Conservation (phyloP, 768 basidiomycete genomes). For the Ramaria rubella region DNA sequence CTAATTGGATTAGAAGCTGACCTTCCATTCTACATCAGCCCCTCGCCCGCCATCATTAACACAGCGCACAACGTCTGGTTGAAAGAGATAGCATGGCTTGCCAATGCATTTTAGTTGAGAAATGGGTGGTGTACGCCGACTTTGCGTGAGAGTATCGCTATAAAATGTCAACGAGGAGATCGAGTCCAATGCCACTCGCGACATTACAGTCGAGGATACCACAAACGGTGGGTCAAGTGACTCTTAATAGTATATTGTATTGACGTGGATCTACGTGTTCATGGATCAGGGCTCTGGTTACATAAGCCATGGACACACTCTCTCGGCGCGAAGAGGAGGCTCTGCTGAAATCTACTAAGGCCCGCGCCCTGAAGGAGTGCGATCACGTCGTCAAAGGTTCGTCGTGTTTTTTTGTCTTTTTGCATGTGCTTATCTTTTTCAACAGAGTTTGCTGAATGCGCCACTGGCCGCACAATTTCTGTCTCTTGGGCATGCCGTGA, state of each 20-base stretch:
- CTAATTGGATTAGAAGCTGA: conserved; percentile 4
- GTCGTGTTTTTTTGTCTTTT: conserved; percentile 9
- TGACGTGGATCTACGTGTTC: conserved; percentile 1
- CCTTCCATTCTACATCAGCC: conserved; percentile 87
- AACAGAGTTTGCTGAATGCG: conserved; percentile 80
- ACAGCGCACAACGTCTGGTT: conserved; percentile 84
- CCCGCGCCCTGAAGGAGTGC: conserved; percentile 71
- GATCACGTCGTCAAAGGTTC: conserved; percentile 68
- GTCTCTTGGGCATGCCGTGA: conserved; percentile 79
- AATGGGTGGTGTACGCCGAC: conserved; percentile 61
- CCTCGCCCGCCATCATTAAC: conserved; percentile 71
- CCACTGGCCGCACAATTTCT: conserved; percentile 71
- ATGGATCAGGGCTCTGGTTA: neutral
- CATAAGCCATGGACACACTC: conserved; percentile 61
- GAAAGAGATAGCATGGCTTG: conserved; percentile 65
- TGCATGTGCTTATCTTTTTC: neutral
- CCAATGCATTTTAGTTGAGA: conserved; percentile 79
- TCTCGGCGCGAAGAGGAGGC: conserved; percentile 86
- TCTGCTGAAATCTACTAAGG: conserved; percentile 75
- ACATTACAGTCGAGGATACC: conserved; percentile 26
- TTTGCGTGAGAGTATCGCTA: conserved; percentile 54
- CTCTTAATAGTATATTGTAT: neutral
- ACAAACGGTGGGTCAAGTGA: neutral
- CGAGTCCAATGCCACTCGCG: conserved; percentile 62
- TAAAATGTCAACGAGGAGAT: conserved; percentile 79